These are phyloP conservation scores for Cetradonia linearis DNA, from an alignment of 495 filamentous ascomycete species.

Conservation along the genomic window DNA sequence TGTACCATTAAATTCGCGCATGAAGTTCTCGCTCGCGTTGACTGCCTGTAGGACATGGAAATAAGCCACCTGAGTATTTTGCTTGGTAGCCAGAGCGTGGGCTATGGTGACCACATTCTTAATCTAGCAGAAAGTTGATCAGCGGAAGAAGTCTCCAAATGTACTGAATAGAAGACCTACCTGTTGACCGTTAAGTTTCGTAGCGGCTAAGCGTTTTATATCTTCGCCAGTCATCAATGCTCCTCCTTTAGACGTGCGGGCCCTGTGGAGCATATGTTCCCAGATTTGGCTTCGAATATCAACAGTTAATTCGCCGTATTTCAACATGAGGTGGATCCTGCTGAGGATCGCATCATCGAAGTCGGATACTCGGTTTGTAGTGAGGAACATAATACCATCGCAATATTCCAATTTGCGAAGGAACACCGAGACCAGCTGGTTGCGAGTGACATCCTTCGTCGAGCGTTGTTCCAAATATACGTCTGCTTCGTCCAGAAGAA, in stretches of 20 bases:
- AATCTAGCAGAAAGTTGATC: background rate
- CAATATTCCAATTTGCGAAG: constrained; percentile 49
- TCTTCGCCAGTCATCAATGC: constrained; percentile 3
- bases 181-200: constrained; percentile 8
- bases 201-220: constrained; percentile 12
- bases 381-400: constrained; percentile 31
- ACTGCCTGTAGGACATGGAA: constrained; percentile 11
- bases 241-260: constrained; percentile 9
- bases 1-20: constrained; percentile 13
- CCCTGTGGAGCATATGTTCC: constrained; percentile 8
- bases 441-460: constrained; percentile 23
- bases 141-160: constrained; percentile 12
- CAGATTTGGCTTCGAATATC: constrained; percentile 11
- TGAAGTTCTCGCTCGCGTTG: constrained; percentile 17
- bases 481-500: constrained; percentile 40
- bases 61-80: constrained; percentile 12
- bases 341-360: constrained; percentile 29
- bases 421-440: constrained; percentile 35
- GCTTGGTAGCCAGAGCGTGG: constrained; percentile 12
- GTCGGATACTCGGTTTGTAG: constrained; percentile 26
- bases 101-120: constrained; percentile 18
- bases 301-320: background rate
- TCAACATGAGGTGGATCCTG: background rate
- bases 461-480: constrained; percentile 31
- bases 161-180: constrained; percentile 12